Conservation (phyloP, 345 rosid genomes). For the Bruguiera gymnorhiza region DNA sequence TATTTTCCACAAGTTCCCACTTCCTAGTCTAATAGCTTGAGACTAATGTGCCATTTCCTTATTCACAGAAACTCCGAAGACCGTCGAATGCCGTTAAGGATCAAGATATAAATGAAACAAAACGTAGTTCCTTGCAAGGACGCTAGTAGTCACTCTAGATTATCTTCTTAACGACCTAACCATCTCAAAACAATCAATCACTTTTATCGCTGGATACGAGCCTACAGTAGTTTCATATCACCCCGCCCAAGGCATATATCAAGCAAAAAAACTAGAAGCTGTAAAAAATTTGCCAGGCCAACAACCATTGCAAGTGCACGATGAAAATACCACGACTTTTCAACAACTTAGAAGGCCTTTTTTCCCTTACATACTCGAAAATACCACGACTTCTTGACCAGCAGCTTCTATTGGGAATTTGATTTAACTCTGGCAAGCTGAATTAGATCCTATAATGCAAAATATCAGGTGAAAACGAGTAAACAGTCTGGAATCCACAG, state of each 20-base stretch:
- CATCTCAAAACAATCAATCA: neutral
- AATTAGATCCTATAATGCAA: constrained; percentile 56
- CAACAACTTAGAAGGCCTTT: constrained; percentile 78
- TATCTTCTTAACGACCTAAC: too few species aligned
- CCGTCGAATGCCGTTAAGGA: too few species aligned
- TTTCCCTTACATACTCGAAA: constrained; percentile 57
- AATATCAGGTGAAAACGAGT: constrained; percentile 82
- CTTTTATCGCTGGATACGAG: neutral
- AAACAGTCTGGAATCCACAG: constrained; percentile 53
- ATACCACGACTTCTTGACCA: constrained; percentile 87
- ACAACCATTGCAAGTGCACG: neutral
- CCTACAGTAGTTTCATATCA: too few species aligned
- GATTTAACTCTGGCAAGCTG: constrained; percentile 74
- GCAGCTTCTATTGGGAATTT: constrained; percentile 84
- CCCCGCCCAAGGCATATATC: neutral
- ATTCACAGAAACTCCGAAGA: too few species aligned
- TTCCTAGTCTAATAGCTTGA: too few species aligned
- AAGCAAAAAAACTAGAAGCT: neutral
- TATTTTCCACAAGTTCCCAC: too few species aligned
- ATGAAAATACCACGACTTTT: constrained; percentile 72
- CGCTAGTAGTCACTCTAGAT: too few species aligned
- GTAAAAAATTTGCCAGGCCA: neutral
- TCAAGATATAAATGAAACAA: too few species aligned
- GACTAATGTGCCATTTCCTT: too few species aligned
- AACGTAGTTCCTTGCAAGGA: too few species aligned